Percentiles rank a stretch among this genome's conserved stretches.
These are phyloP conservation scores for Magnaporthiopsis rhizophila DNA, from an alignment of 2,329 filamentous ascomycete species.

Conservation along the genomic window DNA sequence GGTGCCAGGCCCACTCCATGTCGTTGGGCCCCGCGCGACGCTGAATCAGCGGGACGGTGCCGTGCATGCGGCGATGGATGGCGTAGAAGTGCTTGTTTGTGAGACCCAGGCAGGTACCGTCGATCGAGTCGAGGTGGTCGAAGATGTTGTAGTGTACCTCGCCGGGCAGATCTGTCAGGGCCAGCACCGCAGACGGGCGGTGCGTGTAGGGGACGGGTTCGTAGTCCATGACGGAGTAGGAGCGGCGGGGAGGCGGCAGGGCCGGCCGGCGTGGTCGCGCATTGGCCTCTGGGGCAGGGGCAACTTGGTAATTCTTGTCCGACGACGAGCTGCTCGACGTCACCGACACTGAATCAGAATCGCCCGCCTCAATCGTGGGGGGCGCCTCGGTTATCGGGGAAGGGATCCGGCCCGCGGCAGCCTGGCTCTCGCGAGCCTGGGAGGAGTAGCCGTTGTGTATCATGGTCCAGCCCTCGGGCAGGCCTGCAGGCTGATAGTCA, in stretches of 20 bases:
- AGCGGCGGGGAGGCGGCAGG: conserved; percentile 42
- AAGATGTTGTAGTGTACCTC: conserved; percentile 55
- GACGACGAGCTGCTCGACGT: conserved; percentile 2
- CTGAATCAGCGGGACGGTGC: conserved; percentile 45
- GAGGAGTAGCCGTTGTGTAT: background rate
- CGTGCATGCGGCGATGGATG: conserved; percentile 49
- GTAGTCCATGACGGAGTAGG: conserved; percentile 53
- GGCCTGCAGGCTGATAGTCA: conserved; percentile 24
- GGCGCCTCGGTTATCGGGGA: conserved; percentile 5
- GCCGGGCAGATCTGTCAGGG: conserved; percentile 44
- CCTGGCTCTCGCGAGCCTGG: conserved; percentile 1
- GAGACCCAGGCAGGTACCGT: conserved; percentile 54
- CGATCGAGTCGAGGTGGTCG: conserved; percentile 56
- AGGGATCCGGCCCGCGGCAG: conserved; percentile 1
- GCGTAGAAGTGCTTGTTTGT: conserved; percentile 50
- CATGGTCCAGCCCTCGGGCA: background rate
- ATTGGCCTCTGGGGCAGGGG: background rate
- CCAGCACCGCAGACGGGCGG: conserved; percentile 35
- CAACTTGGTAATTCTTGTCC: background rate
- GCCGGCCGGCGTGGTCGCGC: conserved; percentile 19
- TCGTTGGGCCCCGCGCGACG: conserved; percentile 54
- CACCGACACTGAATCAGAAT: conserved; percentile 2
- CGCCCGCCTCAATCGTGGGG: conserved; percentile 1
- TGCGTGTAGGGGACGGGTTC: conserved; percentile 46
- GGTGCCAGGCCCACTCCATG: conserved; percentile 56